Base-by-base conservation (phyloP, 441 rosid species). In the California macrophylla region DNA sequence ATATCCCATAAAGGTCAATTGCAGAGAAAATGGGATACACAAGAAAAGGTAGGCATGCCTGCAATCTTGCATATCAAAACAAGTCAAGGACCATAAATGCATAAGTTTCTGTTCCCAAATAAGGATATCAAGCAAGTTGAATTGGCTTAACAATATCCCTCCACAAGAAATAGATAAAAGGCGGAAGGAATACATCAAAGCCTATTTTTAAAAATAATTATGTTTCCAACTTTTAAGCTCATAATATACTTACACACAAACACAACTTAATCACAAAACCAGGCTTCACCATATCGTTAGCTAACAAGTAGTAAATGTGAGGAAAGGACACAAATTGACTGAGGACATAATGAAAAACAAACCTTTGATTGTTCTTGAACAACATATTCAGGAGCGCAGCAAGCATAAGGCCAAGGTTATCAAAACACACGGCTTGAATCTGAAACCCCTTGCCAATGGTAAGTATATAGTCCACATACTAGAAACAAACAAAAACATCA, bases 1-100 rank as follows among this genome's bases (percentile, higher is more conserved):
- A 87, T 77, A 89, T 89, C 29, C 98, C 98, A 18, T 84, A 76
- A 62, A 93, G 93, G 79, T 93, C 94, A 68, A 90, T n/a, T 29
- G 90, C 86, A 15, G 90, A 72, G 78, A 90, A 93, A 67, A 89
- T 67, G 26, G 98, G 98, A 81, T 90, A 90, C 21, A 90, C 79
- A 56, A 79, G 64, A 72, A 89, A 87, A 54, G 96, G 97, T 68
- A 90, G 80, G 79, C 86, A 82, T 77, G 85, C 87, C 78, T 79
- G 91, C 76, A 86, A 76, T 81, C 92, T 92, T 79, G 68, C 69
- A 75, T 45, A 71, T 28, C 18, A 69, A 36, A 40, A 66, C 1
- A 72, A 71, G 52, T 71, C 42, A 85, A 64, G 66, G 71, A 68
- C 23, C 34, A 24, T 40, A n/a, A 26, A 40, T 28, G 38, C 18